Conservation (phyloP, 2,329 filamentous ascomycete genomes). For the Coleophoma cylindrospora region DNA sequence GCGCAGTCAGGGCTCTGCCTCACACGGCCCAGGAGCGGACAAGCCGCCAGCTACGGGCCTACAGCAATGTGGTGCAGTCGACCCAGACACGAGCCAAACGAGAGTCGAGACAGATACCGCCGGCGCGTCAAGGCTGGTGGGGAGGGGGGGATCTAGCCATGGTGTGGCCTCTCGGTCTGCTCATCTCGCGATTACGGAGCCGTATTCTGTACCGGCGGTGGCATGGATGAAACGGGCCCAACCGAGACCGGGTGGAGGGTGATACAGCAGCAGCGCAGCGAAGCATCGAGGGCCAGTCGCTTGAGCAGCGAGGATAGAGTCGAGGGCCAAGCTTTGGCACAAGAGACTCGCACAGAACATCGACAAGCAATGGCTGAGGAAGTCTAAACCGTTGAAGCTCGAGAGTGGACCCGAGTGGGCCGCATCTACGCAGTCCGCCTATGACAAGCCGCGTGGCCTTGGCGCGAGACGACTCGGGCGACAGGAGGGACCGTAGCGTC, state of each 20-base stretch:
- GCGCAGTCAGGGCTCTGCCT: conserved; percentile 11
- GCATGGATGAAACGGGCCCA: conserved; percentile 14
- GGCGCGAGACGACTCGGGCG: no score
- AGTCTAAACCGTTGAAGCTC: no score
- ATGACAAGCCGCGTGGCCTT: no score
- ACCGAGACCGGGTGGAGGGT: background rate
- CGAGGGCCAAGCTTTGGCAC: no score
- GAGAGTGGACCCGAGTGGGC: no score
- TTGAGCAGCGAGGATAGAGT: no score
- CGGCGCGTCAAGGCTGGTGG: conserved; percentile 5
- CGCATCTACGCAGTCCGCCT: no score
- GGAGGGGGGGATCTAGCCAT: background rate
- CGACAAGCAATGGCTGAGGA: no score
- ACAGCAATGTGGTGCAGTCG: conserved; percentile 6
- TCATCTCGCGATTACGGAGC: background rate
- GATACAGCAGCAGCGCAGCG: conserved; percentile 4
- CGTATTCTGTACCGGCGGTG: background rate
- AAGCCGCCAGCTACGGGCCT: conserved; percentile 3
- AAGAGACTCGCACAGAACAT: no score
- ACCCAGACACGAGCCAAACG: background rate
- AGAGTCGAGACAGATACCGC: conserved; percentile 6
- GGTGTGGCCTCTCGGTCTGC: background rate
- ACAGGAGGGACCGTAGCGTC: no score
- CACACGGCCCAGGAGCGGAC: conserved; percentile 5
- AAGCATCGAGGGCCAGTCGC: no score